Evolutionary conservation across 2,329 filamentous ascomycete species (phyloP).

Genomic region (Daldinia sp.): DNA sequence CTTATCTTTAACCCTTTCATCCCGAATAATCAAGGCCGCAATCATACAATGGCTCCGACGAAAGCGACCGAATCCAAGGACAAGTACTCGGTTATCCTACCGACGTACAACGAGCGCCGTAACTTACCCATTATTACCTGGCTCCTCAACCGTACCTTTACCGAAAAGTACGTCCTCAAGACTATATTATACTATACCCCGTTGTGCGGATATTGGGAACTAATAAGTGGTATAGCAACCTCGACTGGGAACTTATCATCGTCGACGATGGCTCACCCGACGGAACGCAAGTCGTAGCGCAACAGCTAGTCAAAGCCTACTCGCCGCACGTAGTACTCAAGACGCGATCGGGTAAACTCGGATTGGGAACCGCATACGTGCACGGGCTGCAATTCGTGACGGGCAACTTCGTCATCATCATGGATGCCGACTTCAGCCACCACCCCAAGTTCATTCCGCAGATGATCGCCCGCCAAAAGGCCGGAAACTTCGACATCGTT

Average conservation of each 20-base stretch:
- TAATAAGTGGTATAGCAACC: conserved; percentile 69
- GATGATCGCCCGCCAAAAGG: conserved; percentile 87
- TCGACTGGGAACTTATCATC: conserved; percentile 98
- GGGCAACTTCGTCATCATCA: conserved; percentile 98
- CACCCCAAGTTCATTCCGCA: conserved; percentile 98
- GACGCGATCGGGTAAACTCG: conserved; percentile 92
- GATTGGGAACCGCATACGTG: conserved; percentile 96
- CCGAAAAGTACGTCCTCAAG: conserved; percentile 74
- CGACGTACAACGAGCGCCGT: conserved; percentile 97
- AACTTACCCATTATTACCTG: conserved; percentile 97
- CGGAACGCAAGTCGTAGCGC: conserved; percentile 89
- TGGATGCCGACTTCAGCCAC: conserved; percentile 99
- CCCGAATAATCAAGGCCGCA: conserved; percentile 7
- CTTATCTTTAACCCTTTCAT: conserved; percentile 23
- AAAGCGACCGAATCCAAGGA: conserved; percentile 61
- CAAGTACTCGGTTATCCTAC: conserved; percentile 97
- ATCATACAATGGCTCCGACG: conserved; percentile 60
- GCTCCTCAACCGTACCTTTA: conserved; percentile 93
- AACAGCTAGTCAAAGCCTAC: conserved; percentile 91
- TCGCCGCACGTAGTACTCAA: conserved; percentile 83
- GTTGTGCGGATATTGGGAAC: conserved; percentile 13
- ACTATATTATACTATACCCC: not conserved
- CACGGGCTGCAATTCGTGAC: conserved; percentile 91
- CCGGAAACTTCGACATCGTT: conserved; percentile 90
- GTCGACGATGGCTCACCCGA: conserved; percentile 98